These are phyloP conservation scores for Eimeria necatrix DNA, from an alignment of 169 alveolate genomes.

Conservation along the genomic window DNA sequence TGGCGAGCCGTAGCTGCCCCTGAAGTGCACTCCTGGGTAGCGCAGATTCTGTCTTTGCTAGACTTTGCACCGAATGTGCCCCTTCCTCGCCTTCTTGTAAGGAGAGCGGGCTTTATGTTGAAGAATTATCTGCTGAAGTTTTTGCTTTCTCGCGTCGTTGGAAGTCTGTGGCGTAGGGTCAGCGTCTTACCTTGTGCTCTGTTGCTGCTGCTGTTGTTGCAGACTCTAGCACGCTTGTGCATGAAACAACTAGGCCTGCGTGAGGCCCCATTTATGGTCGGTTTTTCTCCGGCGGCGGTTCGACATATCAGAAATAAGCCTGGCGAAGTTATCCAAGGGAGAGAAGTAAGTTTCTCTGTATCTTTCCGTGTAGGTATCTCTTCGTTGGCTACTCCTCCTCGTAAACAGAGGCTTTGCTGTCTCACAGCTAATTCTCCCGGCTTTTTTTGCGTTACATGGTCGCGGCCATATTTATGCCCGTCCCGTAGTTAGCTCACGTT, in stretches of 20 bases:
- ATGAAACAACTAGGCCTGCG: slow-evolving; percentile 79
- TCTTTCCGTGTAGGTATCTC: not conserved
- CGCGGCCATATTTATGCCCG: not conserved
- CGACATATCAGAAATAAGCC: slow-evolving; percentile 26
- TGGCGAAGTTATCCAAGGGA: slow-evolving; percentile 19
- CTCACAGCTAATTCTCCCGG: too few species aligned
- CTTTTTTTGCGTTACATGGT: too few species aligned
- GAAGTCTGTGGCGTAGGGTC: not conserved
- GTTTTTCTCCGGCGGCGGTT: slow-evolving; percentile 67
- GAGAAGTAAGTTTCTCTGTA: slow-evolving; percentile 1
- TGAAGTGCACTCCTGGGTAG: too few species aligned
- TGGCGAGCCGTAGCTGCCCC: too few species aligned
- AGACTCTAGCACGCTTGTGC: slow-evolving; percentile 81
- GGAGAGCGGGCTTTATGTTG: not conserved
- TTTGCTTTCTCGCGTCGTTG: not conserved
- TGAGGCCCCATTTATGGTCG: slow-evolving; percentile 73
- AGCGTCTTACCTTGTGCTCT: not conserved
- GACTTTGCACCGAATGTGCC: too few species aligned
- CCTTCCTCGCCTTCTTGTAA: too few species aligned
- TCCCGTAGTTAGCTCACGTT: not conserved
- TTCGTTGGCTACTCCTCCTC: not conserved
- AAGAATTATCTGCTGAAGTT: not conserved
- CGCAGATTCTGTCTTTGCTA: too few species aligned
- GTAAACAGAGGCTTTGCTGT: too few species aligned
- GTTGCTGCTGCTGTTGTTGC: slow-evolving; percentile 27